phyloP scores from a whole-genome alignment of 352 stramenopile genomes.

The Pythium oligandrum region DNA sequence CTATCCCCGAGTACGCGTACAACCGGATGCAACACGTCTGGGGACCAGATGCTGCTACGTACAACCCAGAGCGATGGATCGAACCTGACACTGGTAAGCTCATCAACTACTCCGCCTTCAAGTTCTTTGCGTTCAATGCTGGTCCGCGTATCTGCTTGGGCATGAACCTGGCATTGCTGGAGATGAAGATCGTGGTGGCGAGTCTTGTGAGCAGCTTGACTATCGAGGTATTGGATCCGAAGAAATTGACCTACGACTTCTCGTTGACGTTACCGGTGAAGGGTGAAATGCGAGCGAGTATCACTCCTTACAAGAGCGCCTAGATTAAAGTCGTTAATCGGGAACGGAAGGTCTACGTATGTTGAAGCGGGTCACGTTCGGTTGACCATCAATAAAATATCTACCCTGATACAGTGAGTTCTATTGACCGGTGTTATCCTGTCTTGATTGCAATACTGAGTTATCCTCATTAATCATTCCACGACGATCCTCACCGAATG shows the following conservation, averaged over 20 bases:
- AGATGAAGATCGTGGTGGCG: slow-evolving; percentile 41
- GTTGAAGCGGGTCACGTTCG: too few species aligned
- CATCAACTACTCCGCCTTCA: not conserved
- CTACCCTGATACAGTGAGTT: too few species aligned
- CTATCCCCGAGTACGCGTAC: slow-evolving; percentile 33
- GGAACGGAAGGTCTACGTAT: too few species aligned
- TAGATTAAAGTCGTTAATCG: too few species aligned
- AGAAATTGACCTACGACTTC: slow-evolving; percentile 17
- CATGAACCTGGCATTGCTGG: slow-evolving; percentile 29
- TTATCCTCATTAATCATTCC: too few species aligned
- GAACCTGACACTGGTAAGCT: not conserved
- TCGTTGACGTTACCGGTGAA: slow-evolving; percentile 4
- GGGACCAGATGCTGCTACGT: slow-evolving; percentile 25
- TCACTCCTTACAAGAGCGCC: slow-evolving; percentile 14
- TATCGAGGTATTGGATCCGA: slow-evolving; percentile 16
- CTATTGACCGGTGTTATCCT: too few species aligned
- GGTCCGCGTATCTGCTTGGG: slow-evolving; percentile 25
- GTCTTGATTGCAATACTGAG: too few species aligned
- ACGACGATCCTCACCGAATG: too few species aligned
- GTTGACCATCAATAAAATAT: too few species aligned
- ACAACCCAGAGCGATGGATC: slow-evolving; percentile 27
- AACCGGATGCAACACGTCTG: slow-evolving; percentile 31
- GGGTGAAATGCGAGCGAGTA: too few species aligned
- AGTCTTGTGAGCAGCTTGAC: slow-evolving; percentile 28
- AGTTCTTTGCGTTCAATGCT: slow-evolving; percentile 6